Evolutionary conservation across 1,284 basidiomycete genomes (phyloP).

Genomic region (Ceratobasidium sp.): DNA sequence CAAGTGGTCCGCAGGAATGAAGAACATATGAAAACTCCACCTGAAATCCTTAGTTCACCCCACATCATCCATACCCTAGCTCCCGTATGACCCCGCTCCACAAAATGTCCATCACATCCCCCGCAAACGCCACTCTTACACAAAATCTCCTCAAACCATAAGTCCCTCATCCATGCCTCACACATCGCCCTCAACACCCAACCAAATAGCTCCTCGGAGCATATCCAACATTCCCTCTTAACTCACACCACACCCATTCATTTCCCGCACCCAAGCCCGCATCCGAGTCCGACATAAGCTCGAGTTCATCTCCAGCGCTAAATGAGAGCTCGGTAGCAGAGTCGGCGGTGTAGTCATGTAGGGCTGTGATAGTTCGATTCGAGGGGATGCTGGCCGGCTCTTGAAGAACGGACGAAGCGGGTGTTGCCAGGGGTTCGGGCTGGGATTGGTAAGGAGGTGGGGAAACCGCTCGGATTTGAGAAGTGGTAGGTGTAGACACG

Average conservation of each 20-base stretch:
- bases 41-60: too few relatives aligned
- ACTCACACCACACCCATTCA: slow-evolving; percentile 14
- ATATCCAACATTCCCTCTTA: neutral
- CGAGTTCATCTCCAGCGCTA: neutral
- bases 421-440: neutral
- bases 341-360: neutral
- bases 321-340: slow-evolving; percentile 6
- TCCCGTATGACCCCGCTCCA: too few relatives aligned
- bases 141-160: neutral
- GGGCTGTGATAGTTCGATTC: neutral
- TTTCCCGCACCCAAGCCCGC: neutral
- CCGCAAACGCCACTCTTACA: too few relatives aligned
- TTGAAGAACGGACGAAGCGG: neutral
- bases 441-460: neutral
- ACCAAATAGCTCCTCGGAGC: slow-evolving; percentile 16
- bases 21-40: too few relatives aligned
- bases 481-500: too few relatives aligned
- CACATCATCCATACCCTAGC: too few relatives aligned
- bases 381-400: neutral
- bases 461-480: too few relatives aligned
- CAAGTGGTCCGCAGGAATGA: too few relatives aligned
- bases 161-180: neutral
- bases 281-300: slow-evolving; percentile 1
- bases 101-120: too few relatives aligned
- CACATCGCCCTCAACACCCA: too few relatives aligned